Base-by-base conservation (phyloP, 1,139 yeast species). In the Entelexis sorbosivorans region DNA sequence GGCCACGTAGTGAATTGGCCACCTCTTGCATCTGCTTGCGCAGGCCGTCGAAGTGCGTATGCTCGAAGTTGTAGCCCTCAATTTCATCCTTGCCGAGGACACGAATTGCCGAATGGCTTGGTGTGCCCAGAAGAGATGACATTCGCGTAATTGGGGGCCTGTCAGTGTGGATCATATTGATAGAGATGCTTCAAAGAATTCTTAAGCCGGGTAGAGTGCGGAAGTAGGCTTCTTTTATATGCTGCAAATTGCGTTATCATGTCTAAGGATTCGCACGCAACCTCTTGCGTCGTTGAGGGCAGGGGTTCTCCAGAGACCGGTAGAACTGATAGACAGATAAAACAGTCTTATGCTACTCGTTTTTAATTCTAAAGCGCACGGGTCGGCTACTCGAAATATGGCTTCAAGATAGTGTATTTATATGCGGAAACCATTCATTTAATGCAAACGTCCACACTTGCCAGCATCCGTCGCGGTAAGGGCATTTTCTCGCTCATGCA, bases 1-100 rank as follows among this genome's bases (percentile, higher is more conserved):
- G 85, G 0, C 96, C 96, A 65, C 87, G 96, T 56, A 91, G 72
- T 48, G 80, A 75, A 64, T 87, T 95, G 69, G 87, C 77, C 40
- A 91, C 71, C 52, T 78, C 75, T 56, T 81, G 91, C 65, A 81
- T 76, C 66, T 91, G 97, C 53, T 77, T 76, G 61, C 81, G 83
- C 65, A 86, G 87, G 38, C 93, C 95, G 38, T 79, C 76, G 64
- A 87, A 89, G 5, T 86, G 83, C 47, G 78, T 73, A 50, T 83
- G 78, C 56, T 79, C 78, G 70, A 89, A 88, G 56, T 88, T 96
- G 31, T 66, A 51, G 38, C 56, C 56, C 42, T 57, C 59, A 10
- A 44, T 28, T 20, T 48, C 40, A 20, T 47, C 50, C 44, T 40
- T 45, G 4, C 50, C 48, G 31, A 59, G 55, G 34, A 58, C 48